Conservation (phyloP, 1,284 basidiomycete species). For the Moesziomyces parantarcticus region DNA sequence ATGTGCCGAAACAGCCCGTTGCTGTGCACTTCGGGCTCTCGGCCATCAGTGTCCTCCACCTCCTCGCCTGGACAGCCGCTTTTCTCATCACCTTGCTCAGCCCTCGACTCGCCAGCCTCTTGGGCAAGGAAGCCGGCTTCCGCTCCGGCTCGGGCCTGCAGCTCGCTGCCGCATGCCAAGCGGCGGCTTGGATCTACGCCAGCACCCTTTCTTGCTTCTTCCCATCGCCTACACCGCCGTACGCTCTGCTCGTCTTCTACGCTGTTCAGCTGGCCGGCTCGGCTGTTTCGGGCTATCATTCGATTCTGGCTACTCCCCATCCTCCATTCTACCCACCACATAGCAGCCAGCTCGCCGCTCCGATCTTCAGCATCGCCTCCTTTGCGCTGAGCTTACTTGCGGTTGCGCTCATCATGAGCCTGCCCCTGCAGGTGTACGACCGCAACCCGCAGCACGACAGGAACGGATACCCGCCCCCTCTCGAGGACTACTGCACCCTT, state of each 20-base stretch:
- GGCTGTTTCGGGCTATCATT: constrained; percentile 15
- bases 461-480: constrained; percentile 69
- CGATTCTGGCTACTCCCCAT: constrained; percentile 15
- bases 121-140: constrained; percentile 21
- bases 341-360: constrained; percentile 16
- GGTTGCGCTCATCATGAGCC: constrained; percentile 15
- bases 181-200: constrained; percentile 22
- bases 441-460: constrained; percentile 25
- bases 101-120: not conserved
- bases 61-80: constrained; percentile 15
- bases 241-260: constrained; percentile 24
- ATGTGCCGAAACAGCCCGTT: constrained; percentile 11
- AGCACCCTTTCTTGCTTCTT: constrained; percentile 5
- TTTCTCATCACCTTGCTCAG: constrained; percentile 6
- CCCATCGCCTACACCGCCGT: constrained; percentile 28
- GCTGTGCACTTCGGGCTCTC: constrained; percentile 14
- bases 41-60: constrained; percentile 16
- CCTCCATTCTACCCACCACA: constrained; percentile 13
- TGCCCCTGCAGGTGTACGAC: constrained; percentile 41
- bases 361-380: constrained; percentile 17
- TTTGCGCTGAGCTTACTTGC: constrained; percentile 7
- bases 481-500: constrained; percentile 80
- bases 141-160: constrained; percentile 3
- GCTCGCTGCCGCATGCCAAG: constrained; percentile 14
- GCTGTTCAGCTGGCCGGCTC: constrained; percentile 10